Evolutionary conservation across 805 yeast species (phyloP).

Genomic region (Wickerhamomyces bisporus): DNA sequence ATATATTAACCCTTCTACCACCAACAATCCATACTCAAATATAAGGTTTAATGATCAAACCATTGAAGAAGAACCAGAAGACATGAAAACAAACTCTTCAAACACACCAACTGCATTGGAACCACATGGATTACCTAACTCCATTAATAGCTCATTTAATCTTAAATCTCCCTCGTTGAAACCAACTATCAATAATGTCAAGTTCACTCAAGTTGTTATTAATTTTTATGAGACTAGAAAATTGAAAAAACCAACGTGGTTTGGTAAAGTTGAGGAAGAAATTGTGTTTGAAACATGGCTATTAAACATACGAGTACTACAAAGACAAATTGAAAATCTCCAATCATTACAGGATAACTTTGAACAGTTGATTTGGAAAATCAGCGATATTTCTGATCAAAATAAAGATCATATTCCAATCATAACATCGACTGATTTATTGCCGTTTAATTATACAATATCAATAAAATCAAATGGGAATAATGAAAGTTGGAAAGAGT

Average conservation of each 20-base stretch:
- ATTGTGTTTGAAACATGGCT: conserved; percentile 71
- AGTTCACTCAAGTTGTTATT: conserved; percentile 31
- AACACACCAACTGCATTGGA: not conserved
- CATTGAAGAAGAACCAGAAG: conserved; percentile 9
- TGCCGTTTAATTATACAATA: conserved; percentile 59
- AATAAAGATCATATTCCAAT: conserved; percentile 71
- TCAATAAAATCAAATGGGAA: conserved; percentile 22
- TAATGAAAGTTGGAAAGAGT: conserved; percentile 25
- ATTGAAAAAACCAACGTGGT: conserved; percentile 50
- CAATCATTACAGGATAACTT: conserved; percentile 33
- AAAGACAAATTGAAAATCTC: conserved; percentile 17
- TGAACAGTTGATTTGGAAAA: conserved; percentile 34
- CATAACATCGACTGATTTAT: conserved; percentile 55
- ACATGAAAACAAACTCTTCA: conserved; percentile 1
- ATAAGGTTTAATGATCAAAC: conserved; percentile 12
- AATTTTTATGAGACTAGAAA: conserved; percentile 36
- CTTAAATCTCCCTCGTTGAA: conserved; percentile 6
- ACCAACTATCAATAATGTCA: conserved; percentile 15
- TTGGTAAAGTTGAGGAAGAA: conserved; percentile 39
- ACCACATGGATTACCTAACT: conserved; percentile 7
- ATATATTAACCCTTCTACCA: conserved; percentile 4
- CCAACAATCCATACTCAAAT: conserved; percentile 15
- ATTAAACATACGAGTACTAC: conserved; percentile 43
- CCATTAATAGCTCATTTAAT: conserved; percentile 1
- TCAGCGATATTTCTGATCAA: conserved; percentile 48